Base-by-base conservation (phyloP, 1,284 basidiomycete genomes). In the Ganoderma lingzhi region DNA sequence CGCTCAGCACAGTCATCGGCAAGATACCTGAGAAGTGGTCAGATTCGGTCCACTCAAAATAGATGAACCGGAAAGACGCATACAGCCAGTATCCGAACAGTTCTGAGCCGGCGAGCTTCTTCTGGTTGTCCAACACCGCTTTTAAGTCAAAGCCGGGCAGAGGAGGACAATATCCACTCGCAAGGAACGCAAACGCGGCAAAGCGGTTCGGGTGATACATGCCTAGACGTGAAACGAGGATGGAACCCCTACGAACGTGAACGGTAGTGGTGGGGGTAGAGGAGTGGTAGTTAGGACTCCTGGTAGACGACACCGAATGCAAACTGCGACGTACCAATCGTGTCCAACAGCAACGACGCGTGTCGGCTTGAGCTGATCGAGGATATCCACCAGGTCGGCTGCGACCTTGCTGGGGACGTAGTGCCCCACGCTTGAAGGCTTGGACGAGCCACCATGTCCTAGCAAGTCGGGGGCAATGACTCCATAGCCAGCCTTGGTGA, bases 381-480 rank as follows among this genome's bases (percentile, higher is more conserved):
- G 74, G 42, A 87, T 80, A 64, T 85, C 86, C n/a, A 85, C 73
- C 23, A 88, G 67, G 73, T 88, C 86, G 41, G 81, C 76, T 37
- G 80, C 79, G 15, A 86, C 76, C 17, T 77, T 76, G 68, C 80
- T 84, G 2, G 77, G 75, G n/a, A 76, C 77, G 76, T 88, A 89
- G 8, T 73, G 71, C n/a, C 74, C 74, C 2, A 82, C 75, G 48
- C 85, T 82, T 0, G 74, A 74, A 1, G 87, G 88, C 72, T 86
- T 87, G 73, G 84, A 83, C 19, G 86, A 87, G 4, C 81, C 82
- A 17, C 85, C 87, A 66, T 88, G 88, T 6, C 87, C 88, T 12
- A 88, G 82, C 80, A 85, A 81, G 76, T 88, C 86, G 10, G 86
- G 87, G 2, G 83, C 85, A 69, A 89, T 76, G 63, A 88, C 73